These are phyloP conservation scores for Sedum album DNA, from an alignment of 164 flowering plant genomes.

Conservation along the genomic window DNA sequence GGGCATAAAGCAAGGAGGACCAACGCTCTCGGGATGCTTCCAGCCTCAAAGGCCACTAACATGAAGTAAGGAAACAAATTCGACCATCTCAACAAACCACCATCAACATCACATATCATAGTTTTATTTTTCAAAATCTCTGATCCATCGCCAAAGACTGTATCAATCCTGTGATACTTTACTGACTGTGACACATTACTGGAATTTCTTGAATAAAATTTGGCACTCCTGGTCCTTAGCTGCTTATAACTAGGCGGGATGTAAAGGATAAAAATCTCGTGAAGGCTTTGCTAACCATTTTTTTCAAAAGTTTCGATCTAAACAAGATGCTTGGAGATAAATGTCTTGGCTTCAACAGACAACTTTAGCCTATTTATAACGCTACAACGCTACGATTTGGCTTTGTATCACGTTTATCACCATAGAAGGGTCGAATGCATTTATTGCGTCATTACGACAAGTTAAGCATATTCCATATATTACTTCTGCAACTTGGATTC, in stretches of 20 bases:
- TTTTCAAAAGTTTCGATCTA: background rate
- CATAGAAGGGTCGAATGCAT: background rate
- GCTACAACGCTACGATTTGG: background rate
- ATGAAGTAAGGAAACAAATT: slow-evolving; percentile 25
- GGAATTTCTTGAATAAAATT: background rate
- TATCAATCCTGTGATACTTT: too few relatives aligned
- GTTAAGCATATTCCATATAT: background rate
- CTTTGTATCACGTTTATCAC: background rate
- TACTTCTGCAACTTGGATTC: too few relatives aligned
- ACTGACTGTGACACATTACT: background rate
- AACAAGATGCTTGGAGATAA: background rate
- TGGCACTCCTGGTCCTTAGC: background rate
- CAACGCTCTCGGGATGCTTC: slow-evolving; percentile 41
- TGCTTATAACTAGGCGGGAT: background rate
- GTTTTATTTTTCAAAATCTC: slow-evolving; percentile 12
- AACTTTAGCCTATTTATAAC: background rate
- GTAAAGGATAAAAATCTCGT: background rate
- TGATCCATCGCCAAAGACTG: too few relatives aligned
- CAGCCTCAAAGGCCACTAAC: slow-evolving; percentile 54
- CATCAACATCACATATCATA: slow-evolving; percentile 19
- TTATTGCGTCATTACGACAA: background rate
- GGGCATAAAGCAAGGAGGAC: slow-evolving; percentile 40
- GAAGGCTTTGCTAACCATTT: slow-evolving; percentile 5
- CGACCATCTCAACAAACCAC: slow-evolving; percentile 15
- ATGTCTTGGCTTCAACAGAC: background rate